phyloP scores from a whole-genome alignment of 202 grass and related monocot species.

The Setaria italica region DNA sequence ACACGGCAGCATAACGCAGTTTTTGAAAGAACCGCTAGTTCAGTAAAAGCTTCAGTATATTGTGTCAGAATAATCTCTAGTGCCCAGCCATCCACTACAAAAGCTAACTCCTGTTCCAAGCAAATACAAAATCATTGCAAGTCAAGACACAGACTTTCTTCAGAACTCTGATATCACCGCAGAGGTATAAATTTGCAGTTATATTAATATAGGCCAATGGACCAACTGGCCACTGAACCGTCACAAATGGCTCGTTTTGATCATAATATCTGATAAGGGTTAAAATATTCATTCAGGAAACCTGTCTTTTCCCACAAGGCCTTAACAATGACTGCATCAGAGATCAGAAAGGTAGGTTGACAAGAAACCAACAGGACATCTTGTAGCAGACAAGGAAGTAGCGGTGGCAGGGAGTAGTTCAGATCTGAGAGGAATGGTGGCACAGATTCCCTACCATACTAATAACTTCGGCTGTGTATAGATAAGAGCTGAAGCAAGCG shows the following conservation, averaged over 20 bases:
- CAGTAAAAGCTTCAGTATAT: conserved; percentile 81
- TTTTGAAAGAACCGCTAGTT: conserved; percentile 85
- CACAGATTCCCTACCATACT: neutral
- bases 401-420: neutral
- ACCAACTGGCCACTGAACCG: neutral
- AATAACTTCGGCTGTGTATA: neutral
- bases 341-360: conserved; percentile 28
- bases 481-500: neutral
- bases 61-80: conserved; percentile 89
- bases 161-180: conserved; percentile 1
- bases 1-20: conserved; percentile 96
- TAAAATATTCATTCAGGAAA: neutral
- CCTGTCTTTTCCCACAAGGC: neutral
- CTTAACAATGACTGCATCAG: neutral
- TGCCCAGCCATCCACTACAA: conserved; percentile 98
- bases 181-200: neutral
- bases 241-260: neutral
- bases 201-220: neutral
- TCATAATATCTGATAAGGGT: conserved; percentile 11
- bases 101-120: conserved; percentile 81
- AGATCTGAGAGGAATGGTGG: neutral
- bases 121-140: conserved; percentile 42
- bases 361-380: neutral
- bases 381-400: neutral
- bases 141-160: conserved; percentile 36